phyloP scores from a whole-genome alignment of 345 rosid species.

The Eutrema japonicum region DNA sequence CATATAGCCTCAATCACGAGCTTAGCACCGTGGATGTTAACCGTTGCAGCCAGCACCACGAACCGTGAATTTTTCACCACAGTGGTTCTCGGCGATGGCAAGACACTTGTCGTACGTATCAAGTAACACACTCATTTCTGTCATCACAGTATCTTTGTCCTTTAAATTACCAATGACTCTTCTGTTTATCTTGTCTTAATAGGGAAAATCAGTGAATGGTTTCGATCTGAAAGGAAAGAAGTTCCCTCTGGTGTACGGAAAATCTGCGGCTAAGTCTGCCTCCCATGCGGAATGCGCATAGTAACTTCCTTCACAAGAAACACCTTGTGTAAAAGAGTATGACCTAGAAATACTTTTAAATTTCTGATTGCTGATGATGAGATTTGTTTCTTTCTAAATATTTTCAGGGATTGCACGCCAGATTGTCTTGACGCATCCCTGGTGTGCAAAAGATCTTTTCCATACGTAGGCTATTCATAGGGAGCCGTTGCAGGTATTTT shows the following conservation, averaged over 20 bases:
- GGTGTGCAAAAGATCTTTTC: conserved; percentile 29
- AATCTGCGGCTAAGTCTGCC: conserved; percentile 18
- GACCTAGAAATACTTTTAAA: conserved; percentile 1
- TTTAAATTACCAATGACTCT: not conserved
- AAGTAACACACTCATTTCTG: conserved; percentile 4
- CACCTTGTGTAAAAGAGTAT: not conserved
- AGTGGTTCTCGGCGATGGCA: conserved; percentile 52
- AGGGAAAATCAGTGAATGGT: conserved; percentile 53
- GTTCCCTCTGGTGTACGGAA: conserved; percentile 46
- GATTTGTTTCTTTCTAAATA: not conserved
- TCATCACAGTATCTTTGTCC: not conserved
- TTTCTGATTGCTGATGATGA: not conserved
- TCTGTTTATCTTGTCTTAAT: not conserved
- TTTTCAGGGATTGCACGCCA: conserved; percentile 25
- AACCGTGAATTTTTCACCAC: conserved; percentile 49
- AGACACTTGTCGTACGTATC: conserved; percentile 47
- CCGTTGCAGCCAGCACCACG: conserved; percentile 54
- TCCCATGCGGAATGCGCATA: not conserved
- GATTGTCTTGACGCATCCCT: conserved; percentile 29
- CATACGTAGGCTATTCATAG: not conserved
- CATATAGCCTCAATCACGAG: not conserved
- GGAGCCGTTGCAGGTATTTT: conserved; percentile 40
- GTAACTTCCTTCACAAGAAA: conserved; percentile 34
- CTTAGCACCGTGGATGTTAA: conserved; percentile 52
- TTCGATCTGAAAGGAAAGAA: conserved; percentile 42